Evolutionary conservation across 495 filamentous ascomycete species (phyloP).

Genomic region (Aspergillus baeticus): DNA sequence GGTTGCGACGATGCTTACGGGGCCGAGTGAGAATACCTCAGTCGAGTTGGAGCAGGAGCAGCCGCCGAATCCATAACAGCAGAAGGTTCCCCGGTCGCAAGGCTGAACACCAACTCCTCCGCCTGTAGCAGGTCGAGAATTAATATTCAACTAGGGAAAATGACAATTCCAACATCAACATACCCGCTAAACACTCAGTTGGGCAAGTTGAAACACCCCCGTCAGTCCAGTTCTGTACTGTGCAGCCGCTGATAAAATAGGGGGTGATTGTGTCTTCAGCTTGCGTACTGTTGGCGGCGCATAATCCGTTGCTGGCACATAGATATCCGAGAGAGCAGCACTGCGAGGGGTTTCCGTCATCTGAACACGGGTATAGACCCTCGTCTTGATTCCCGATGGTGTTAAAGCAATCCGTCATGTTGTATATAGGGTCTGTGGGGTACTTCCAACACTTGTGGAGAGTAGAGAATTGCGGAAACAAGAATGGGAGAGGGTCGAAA

Average conservation of each 20-base stretch:
- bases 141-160: background rate
- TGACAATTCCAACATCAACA: background rate
- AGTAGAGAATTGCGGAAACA: too few species aligned
- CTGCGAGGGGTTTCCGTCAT: background rate
- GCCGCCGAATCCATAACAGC: background rate
- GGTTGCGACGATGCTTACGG: background rate
- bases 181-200: background rate
- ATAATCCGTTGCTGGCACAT: slow-evolving; percentile 1
- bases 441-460: too few species aligned
- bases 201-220: background rate
- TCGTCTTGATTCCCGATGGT: background rate
- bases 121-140: background rate
- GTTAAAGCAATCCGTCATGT: background rate
- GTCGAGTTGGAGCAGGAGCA: background rate
- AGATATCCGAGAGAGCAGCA: background rate
- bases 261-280: background rate
- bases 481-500: too few species aligned
- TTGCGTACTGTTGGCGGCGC: background rate
- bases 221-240: background rate
- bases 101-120: background rate
- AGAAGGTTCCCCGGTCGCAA: background rate
- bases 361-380: background rate
- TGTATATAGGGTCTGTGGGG: too few species aligned
- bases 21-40: background rate
- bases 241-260: background rate